These are phyloP conservation scores for Solanum bulbocastanum DNA, from an alignment of 257 asterid genomes.

Conservation along the genomic window DNA sequence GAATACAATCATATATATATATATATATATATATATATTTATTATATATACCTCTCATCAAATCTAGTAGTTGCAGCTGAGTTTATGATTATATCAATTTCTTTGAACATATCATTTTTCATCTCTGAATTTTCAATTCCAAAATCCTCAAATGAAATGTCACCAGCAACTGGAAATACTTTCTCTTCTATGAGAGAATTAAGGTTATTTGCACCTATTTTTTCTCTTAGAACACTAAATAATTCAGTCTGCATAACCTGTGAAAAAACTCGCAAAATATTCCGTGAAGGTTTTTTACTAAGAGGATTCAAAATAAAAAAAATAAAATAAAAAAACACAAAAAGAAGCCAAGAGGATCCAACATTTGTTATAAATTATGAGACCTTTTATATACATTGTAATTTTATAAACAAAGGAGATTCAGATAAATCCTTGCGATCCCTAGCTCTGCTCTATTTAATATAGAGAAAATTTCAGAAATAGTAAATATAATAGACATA, in stretches of 20 bases:
- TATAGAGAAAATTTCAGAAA: too few relatives aligned
- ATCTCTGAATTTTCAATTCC: slow-evolving; percentile 10
- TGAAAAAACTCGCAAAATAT: background rate
- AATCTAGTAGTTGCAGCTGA: slow-evolving; percentile 62
- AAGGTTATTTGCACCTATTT: background rate
- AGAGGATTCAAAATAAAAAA: background rate
- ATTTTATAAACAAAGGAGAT: too few relatives aligned
- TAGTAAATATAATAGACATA: too few relatives aligned
- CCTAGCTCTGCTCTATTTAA: too few relatives aligned
- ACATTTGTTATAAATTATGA: too few relatives aligned
- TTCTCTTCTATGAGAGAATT: slow-evolving; percentile 8
- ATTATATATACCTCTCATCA: slow-evolving; percentile 10
- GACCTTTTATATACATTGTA: too few relatives aligned
- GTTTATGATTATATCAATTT: slow-evolving; percentile 37
- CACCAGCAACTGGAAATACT: slow-evolving; percentile 16
- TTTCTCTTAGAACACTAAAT: slow-evolving; percentile 9
- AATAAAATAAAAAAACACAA: background rate
- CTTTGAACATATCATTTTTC: slow-evolving; percentile 21
- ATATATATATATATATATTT: too few relatives aligned
- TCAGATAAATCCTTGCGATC: too few relatives aligned
- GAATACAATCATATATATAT: too few relatives aligned
- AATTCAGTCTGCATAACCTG: slow-evolving; percentile 5
- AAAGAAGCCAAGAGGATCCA: background rate
- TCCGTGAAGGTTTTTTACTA: background rate
- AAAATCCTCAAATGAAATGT: slow-evolving; percentile 16